phyloP scores from a whole-genome alignment of 192 early-diverging fungal species.

The Mortierella alpina region DNA sequence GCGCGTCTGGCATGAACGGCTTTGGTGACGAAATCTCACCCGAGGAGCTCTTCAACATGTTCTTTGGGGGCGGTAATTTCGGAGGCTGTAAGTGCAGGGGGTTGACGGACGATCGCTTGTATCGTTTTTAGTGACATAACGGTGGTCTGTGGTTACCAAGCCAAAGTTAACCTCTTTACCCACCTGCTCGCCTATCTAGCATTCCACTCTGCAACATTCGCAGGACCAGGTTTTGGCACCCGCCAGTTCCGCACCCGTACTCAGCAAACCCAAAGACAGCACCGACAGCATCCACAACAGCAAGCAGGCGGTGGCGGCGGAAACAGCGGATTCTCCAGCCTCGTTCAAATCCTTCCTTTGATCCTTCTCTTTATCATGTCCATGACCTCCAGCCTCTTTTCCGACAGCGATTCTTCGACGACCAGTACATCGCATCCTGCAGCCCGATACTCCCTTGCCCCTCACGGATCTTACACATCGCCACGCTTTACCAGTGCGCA shows the following conservation, averaged over 20 bases:
- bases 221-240: conserved; percentile 73
- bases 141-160: background rate
- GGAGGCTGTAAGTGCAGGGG: conserved; percentile 53
- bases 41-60: conserved; percentile 97
- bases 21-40: conserved; percentile 82
- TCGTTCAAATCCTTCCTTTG: conserved; percentile 84
- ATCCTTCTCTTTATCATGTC: conserved; percentile 83
- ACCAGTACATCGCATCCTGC: conserved; percentile 26
- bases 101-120: conserved; percentile 46
- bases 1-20: conserved; percentile 38
- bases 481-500: conserved; percentile 67
- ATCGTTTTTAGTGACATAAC: conserved; percentile 26
- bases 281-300: conserved; percentile 37
- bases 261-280: conserved; percentile 33
- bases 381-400: conserved; percentile 73
- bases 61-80: conserved; percentile 82
- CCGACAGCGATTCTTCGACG: conserved; percentile 14
- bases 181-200: conserved; percentile 14
- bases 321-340: conserved; percentile 54
- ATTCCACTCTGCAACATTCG: conserved; percentile 68
- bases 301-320: conserved; percentile 31
- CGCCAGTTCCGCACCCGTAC: conserved; percentile 40
- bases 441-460: conserved; percentile 71
- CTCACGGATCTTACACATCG: conserved; percentile 60
- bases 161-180: background rate